A percentile compares a stretch with the other conserved stretches of the same genome.
These are phyloP conservation scores for Tetrahymena malaccensis DNA, from an alignment of 73 alveolate species.

Conservation along the genomic window DNA sequence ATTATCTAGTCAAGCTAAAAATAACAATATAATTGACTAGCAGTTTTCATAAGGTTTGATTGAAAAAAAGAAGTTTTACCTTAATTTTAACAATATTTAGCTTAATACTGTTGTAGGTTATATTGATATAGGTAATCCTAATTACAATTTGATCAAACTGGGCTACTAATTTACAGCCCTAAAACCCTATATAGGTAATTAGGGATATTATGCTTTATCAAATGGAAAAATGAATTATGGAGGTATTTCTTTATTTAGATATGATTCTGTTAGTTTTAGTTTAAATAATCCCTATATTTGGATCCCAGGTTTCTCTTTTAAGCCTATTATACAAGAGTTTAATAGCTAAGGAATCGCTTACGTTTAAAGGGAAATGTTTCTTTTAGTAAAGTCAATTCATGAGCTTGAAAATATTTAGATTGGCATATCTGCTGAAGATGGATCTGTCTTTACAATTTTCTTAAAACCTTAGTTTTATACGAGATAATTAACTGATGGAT, in stretches of 20 bases:
- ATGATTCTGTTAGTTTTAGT: not conserved
- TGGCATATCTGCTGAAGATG: not conserved
- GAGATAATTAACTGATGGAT: not conserved
- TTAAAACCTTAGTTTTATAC: not conserved
- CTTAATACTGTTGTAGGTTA: not conserved
- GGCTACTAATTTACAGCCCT: not conserved
- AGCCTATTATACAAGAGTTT: not conserved
- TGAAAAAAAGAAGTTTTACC: not conserved
- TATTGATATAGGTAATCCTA: not conserved
- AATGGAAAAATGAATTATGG: not conserved
- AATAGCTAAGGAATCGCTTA: not conserved
- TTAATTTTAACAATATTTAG: no score
- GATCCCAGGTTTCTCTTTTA: not conserved
- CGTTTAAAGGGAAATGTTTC: no score
- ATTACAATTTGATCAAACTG: not conserved
- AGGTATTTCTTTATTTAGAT: not conserved
- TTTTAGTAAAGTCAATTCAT: not conserved
- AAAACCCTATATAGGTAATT: no score
- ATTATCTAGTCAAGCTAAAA: no score
- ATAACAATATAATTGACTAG: no score
- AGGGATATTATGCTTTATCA: not conserved
- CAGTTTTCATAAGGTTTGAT: not conserved
- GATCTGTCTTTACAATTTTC: not conserved
- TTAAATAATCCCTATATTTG: not conserved
- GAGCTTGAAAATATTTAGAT: not conserved